A percentile compares a stretch with the other conserved stretches of the same genome.
These are phyloP conservation scores for Entophlyctis helioformis DNA, from an alignment of 192 early-diverging fungal genomes.

Conservation along the genomic window DNA sequence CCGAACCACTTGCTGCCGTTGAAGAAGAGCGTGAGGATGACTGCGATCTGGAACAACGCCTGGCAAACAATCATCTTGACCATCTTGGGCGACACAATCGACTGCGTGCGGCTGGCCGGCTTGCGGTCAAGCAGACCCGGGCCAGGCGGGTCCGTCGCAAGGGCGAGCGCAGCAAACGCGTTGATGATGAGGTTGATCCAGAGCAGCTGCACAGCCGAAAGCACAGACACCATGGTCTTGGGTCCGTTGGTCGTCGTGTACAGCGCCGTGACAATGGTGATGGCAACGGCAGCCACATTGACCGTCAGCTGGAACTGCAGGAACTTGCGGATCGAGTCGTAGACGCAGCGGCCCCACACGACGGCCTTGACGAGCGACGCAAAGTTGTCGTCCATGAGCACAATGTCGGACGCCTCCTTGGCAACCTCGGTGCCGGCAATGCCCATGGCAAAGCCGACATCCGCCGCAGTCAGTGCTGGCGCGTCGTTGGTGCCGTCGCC, in stretches of 20 bases:
- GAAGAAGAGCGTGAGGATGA: slow-evolving; percentile 46
- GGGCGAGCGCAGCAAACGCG: slow-evolving; percentile 80
- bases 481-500: slow-evolving; percentile 98
- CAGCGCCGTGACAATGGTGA: slow-evolving; percentile 21
- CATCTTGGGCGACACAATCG: slow-evolving; percentile 79
- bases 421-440: slow-evolving; percentile 93
- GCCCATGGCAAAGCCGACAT: slow-evolving; percentile 92
- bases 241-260: slow-evolving; percentile 27
- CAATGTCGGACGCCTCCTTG: slow-evolving; percentile 89
- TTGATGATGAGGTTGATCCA: slow-evolving; percentile 97
- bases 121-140: slow-evolving; percentile 68
- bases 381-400: slow-evolving; percentile 90
- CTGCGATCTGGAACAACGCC: slow-evolving; percentile 75
- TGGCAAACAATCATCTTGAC: slow-evolving; percentile 85
- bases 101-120: slow-evolving; percentile 62
- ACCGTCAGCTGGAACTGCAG: slow-evolving; percentile 95
- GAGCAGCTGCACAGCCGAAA: slow-evolving; percentile 83
- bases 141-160: slow-evolving; percentile 87
- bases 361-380: slow-evolving; percentile 84
- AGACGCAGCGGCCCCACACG: slow-evolving; percentile 88
- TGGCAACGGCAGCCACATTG: slow-evolving; percentile 49
- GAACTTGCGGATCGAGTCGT: slow-evolving; percentile 92
- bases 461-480: slow-evolving; percentile 76
- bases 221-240: slow-evolving; percentile 56
- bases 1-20: slow-evolving; percentile 1